Evolutionary conservation across 1,284 basidiomycete species (phyloP), one percentile per base, ranked within the genome.

Genomic region (Sporisorium reilianum): DNA sequence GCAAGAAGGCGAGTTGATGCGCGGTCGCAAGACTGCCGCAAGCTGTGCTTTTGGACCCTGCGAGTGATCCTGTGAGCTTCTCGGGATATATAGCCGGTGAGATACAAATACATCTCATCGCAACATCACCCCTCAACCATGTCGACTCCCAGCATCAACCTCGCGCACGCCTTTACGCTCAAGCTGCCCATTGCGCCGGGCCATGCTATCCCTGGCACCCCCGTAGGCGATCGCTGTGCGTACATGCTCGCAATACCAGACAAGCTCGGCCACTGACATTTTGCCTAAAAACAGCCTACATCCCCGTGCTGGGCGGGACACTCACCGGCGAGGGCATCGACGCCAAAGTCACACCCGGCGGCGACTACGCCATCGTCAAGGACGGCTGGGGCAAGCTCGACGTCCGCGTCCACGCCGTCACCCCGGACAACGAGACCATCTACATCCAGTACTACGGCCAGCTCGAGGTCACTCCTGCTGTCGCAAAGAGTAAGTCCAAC

Each of bases 331-430:
- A 59, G 18, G 68, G 63, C 6, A 50, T 75, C 36, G 42, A 64
- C 3, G 68, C 73, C 30, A 61, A 66, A 41, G 60, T 67, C n/a
- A 57, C 57, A 3, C 64, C 67, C 2, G 73, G 73, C 18, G 68
- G 68, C 6, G 64, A 68, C 46, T 72, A 59, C 26, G 70, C 68
- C 36, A 64, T 75, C 36, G 57, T 64, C 50, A 64, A 66, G 42
- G 73, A 75, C 44, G 68, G 68, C 22, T 72, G 49, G 42, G 68
- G 55, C 16, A 75, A 71, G 40, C 63, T 75, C 38, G 67, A 75
- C 36, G 73, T 75, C 11, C 56, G 73, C 7, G 51, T 65, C 25
- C 68, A 71, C 26, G 73, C 70, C 10, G 22, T 55, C 12, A 75
- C 73, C 5, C 40, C 55, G 0, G 64, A 71, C 2, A 46, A 55